phyloP scores from a whole-genome alignment of 176 grass and related monocot genomes.

The Puccinellia tenuiflora region DNA sequence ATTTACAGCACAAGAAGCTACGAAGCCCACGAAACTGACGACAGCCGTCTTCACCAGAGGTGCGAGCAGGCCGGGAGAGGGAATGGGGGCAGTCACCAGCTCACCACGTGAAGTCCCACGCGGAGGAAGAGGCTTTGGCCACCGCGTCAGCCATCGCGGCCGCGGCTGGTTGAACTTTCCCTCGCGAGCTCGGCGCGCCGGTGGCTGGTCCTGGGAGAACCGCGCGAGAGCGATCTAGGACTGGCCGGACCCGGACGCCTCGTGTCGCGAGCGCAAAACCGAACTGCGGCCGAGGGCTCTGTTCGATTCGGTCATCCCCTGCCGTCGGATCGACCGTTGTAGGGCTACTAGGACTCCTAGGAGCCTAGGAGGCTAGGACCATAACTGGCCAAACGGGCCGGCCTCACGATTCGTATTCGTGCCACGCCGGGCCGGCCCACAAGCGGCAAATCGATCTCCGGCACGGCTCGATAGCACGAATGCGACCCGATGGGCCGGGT shows the following conservation, averaged over 20 bases:
- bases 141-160: conserved; percentile 13
- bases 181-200: not conserved
- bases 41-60: not conserved
- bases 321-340: not conserved
- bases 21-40: not conserved
- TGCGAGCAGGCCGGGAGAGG: not conserved
- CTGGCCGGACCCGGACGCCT: not conserved
- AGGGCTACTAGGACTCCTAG: too few species aligned
- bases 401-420: too few species aligned
- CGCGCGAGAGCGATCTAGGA: not conserved
- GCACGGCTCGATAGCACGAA: too few species aligned
- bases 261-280: not conserved
- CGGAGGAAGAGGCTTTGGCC: not conserved
- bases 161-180: too few species aligned
- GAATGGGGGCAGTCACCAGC: conserved; percentile 12
- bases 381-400: too few species aligned
- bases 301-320: not conserved
- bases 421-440: too few species aligned
- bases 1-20: not conserved
- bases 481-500: too few species aligned
- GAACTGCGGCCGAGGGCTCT: not conserved
- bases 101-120: conserved; percentile 27
- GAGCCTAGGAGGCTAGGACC: too few species aligned
- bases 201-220: not conserved
- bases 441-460: too few species aligned